These are phyloP conservation scores for Sclerotinia borealis DNA, from an alignment of 2,329 filamentous ascomycete genomes.

Conservation along the genomic window DNA sequence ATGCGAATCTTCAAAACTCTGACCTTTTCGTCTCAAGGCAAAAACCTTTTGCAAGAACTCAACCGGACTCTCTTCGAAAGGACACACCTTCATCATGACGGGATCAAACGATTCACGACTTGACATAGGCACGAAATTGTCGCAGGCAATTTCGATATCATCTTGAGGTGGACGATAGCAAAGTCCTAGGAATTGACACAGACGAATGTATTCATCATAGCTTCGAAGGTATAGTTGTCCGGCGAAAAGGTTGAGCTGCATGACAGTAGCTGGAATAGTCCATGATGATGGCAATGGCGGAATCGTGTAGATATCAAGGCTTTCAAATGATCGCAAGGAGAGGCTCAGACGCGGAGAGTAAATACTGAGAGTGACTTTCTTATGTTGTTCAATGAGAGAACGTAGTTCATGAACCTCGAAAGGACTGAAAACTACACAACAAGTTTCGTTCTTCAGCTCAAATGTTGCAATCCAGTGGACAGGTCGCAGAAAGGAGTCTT, in stretches of 20 bases:
- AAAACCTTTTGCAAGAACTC: slow-evolving; percentile 37
- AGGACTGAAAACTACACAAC: slow-evolving; percentile 48
- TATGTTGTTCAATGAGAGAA: slow-evolving; percentile 33
- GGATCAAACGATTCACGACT: slow-evolving; percentile 7
- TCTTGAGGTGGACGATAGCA: slow-evolving; percentile 25
- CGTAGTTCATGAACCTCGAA: slow-evolving; percentile 52
- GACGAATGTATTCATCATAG: slow-evolving; percentile 46
- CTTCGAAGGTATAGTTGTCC: slow-evolving; percentile 59
- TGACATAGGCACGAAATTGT: slow-evolving; percentile 33
- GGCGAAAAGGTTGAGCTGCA: slow-evolving; percentile 58
- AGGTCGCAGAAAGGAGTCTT: slow-evolving; percentile 45
- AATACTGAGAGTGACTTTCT: slow-evolving; percentile 40
- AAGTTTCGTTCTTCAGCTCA: slow-evolving; percentile 12
- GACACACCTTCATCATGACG: slow-evolving; percentile 12
- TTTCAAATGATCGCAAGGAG: slow-evolving; percentile 38
- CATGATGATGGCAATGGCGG: slow-evolving; percentile 23
- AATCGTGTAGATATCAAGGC: slow-evolving; percentile 40
- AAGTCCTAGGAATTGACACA: slow-evolving; percentile 49
- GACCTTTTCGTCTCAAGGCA: slow-evolving; percentile 33
- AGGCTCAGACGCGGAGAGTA: slow-evolving; percentile 44
- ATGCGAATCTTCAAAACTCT: slow-evolving; percentile 39
- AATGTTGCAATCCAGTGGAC: slow-evolving; percentile 49
- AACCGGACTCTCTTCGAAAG: slow-evolving; percentile 37
- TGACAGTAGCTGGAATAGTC: slow-evolving; percentile 23
- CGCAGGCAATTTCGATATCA: slow-evolving; percentile 22